Percentiles rank a stretch among this genome's conserved stretches.
Conservation (phyloP, 2,329 filamentous ascomycete species). For the Aspergillus melleus region DNA sequence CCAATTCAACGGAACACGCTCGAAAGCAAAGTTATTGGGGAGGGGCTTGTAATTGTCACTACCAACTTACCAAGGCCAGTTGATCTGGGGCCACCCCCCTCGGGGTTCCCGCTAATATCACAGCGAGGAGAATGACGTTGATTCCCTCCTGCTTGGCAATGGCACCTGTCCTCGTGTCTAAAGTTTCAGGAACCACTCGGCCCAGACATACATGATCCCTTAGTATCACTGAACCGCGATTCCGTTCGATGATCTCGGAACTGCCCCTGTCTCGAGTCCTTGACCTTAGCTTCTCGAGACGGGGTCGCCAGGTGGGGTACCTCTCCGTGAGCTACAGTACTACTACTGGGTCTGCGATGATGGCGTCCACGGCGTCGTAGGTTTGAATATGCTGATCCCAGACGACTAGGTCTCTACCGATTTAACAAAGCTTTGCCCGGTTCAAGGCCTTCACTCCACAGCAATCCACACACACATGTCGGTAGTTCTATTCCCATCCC, state of each 20-base stretch:
- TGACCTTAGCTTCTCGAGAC: background rate
- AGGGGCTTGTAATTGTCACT: background rate
- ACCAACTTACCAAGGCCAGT: background rate
- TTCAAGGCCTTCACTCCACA: conserved; percentile 7
- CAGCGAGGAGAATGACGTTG: background rate
- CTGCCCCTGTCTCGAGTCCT: conserved; percentile 1
- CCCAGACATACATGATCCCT: background rate
- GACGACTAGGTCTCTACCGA: background rate
- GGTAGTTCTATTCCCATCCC: conserved; percentile 5
- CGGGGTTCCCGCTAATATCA: background rate
- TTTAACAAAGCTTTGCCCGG: conserved; percentile 8
- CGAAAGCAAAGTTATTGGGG: background rate
- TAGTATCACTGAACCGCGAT: background rate
- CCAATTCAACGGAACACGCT: background rate
- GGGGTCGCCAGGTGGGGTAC: background rate
- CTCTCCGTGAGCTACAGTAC: background rate
- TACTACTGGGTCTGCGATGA: background rate
- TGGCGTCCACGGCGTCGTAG: background rate
- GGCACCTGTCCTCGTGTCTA: conserved; percentile 4
- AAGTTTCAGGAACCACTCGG: conserved; percentile 12
- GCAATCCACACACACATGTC: conserved; percentile 6
- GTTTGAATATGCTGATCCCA: background rate
- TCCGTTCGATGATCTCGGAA: background rate
- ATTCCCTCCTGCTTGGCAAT: conserved; percentile 1
- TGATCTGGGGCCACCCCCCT: background rate